Evolutionary conservation across 257 asterid genomes (phyloP).

Genomic region (Scutellaria galericulata): DNA sequence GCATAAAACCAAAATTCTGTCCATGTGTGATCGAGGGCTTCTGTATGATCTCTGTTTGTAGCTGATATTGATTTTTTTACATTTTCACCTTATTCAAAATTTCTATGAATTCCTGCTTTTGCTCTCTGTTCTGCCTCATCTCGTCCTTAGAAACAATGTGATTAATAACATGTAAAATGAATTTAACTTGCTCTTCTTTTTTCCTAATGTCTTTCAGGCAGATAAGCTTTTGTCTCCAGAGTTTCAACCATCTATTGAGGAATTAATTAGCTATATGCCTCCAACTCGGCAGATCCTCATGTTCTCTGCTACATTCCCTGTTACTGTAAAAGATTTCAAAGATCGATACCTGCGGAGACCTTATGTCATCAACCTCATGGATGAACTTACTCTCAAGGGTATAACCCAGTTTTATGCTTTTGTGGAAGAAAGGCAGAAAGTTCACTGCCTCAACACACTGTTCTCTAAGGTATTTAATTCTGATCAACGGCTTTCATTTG

Average conservation of each 20-base stretch:
- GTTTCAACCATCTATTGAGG: constrained; percentile 79
- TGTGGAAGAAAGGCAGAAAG: constrained; percentile 85
- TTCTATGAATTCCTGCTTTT: constrained; percentile 16
- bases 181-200: constrained; percentile 8
- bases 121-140: constrained; percentile 25
- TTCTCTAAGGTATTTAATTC: constrained; percentile 64
- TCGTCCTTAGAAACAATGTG: constrained; percentile 24
- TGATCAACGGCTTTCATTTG: background rate
- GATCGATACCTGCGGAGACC: constrained; percentile 69
- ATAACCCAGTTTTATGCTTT: constrained; percentile 79
- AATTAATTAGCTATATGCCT: constrained; percentile 57
- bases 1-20: background rate
- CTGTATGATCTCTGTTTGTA: background rate
- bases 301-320: constrained; percentile 86
- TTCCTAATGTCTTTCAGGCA: constrained; percentile 54
- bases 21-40: background rate
- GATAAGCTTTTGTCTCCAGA: constrained; percentile 81
- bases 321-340: constrained; percentile 74
- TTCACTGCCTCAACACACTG: constrained; percentile 83
- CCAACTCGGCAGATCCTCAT: constrained; percentile 64
- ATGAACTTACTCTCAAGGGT: constrained; percentile 83
- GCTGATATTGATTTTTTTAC: constrained; percentile 23
- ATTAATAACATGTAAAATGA: constrained; percentile 16
- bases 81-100: background rate
- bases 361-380: constrained; percentile 76